Conservation (phyloP, 208 protist genomes). For the Crithidia expoeki region DNA sequence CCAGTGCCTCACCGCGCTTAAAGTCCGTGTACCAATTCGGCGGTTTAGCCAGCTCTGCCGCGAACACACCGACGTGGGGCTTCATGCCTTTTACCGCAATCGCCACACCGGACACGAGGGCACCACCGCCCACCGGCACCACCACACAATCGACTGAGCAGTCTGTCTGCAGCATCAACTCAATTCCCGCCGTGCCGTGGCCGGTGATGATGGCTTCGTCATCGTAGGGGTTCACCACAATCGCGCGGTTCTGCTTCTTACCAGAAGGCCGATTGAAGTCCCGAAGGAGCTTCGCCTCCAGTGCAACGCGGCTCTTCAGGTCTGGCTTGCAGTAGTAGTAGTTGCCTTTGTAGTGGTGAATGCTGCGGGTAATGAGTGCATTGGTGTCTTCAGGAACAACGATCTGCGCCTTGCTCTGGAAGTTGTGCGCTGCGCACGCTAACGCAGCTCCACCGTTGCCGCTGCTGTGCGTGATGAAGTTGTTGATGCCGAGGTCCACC, state of each 20-base stretch:
- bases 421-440: conserved; percentile 77
- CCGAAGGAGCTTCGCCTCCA: conserved; percentile 42
- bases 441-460: conserved; percentile 94
- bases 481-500: conserved; percentile 60
- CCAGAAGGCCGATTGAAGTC: conserved; percentile 45
- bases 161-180: conserved; percentile 89
- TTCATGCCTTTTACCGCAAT: conserved; percentile 91
- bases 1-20: conserved; percentile 46
- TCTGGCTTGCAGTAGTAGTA: conserved; percentile 53
- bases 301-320: conserved; percentile 48
- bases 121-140: conserved; percentile 88
- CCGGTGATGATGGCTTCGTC: conserved; percentile 92
- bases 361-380: conserved; percentile 72
- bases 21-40: conserved; percentile 39
- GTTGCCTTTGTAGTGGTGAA: conserved; percentile 65
- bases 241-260: conserved; percentile 57
- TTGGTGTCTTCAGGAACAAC: conserved; percentile 86
- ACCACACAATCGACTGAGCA: conserved; percentile 85
- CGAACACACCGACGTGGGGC: conserved; percentile 88
- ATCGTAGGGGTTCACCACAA: conserved; percentile 93
- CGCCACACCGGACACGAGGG: conserved; percentile 86
- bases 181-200: conserved; percentile 86
- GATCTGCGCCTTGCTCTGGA: conserved; percentile 83
- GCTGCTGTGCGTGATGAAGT: conserved; percentile 89
- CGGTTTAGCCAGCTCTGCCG: conserved; percentile 65